These are phyloP conservation scores for Trichoderma gamsii DNA, from an alignment of 495 filamentous ascomycete genomes.

Conservation along the genomic window DNA sequence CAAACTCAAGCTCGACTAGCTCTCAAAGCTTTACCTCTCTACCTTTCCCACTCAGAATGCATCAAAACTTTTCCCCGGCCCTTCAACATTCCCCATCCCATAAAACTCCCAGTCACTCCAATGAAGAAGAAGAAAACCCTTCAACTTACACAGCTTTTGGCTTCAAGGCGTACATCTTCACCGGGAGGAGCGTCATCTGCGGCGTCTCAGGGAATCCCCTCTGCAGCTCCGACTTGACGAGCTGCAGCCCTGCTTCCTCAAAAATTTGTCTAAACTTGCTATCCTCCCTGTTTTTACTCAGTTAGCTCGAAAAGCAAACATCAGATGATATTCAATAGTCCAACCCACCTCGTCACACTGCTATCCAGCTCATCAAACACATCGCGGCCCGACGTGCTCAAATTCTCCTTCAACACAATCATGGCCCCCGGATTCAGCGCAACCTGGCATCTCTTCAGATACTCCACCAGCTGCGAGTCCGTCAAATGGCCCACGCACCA, in stretches of 20 bases:
- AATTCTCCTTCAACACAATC: constrained; percentile 85
- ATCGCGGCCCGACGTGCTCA: constrained; percentile 58
- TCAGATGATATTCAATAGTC: not conserved
- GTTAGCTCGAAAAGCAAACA: not conserved
- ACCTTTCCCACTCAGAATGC: too few species aligned
- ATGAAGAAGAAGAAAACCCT: too few species aligned
- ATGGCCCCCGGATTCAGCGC: constrained; percentile 46
- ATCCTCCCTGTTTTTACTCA: constrained; percentile 47
- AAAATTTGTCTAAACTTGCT: constrained; percentile 65
- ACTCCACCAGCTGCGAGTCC: constrained; percentile 67
- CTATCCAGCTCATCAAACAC: constrained; percentile 73
- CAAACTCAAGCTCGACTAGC: too few species aligned
- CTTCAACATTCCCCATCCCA: too few species aligned
- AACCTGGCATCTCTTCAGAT: constrained; percentile 54
- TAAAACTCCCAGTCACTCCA: too few species aligned
- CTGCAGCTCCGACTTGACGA: constrained; percentile 70
- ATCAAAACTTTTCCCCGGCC: too few species aligned
- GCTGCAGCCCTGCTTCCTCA: constrained; percentile 55
- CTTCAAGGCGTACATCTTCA: constrained; percentile 64
- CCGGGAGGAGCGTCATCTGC: constrained; percentile 47
- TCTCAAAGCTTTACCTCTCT: too few species aligned
- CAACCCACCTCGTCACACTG: constrained; percentile 60
- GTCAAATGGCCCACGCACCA: constrained; percentile 91
- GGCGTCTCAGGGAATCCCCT: constrained; percentile 54
- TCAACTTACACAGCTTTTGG: constrained; percentile 21